These are phyloP conservation scores for Aschersonia sp. DNA, from an alignment of 2,329 filamentous ascomycete species.

Conservation along the genomic window DNA sequence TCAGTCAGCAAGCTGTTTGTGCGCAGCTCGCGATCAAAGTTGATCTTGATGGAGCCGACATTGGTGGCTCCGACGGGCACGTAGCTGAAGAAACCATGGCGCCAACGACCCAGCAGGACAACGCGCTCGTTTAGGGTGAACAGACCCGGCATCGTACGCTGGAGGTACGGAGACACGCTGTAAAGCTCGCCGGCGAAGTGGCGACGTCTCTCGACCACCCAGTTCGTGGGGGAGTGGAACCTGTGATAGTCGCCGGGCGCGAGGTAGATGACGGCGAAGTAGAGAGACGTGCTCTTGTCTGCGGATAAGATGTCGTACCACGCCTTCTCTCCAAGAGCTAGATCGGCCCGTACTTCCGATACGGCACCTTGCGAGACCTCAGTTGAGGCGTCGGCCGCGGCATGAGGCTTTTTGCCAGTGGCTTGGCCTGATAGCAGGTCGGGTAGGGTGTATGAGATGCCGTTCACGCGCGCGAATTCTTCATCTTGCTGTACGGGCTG, in stretches of 20 bases:
- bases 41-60: slow-evolving; percentile 90
- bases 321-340: slow-evolving; percentile 55
- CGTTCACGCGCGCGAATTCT: slow-evolving; percentile 88
- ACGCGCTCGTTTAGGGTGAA: slow-evolving; percentile 97
- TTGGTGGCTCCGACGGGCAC: slow-evolving; percentile 95
- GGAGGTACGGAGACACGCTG: slow-evolving; percentile 88
- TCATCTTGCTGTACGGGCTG: slow-evolving; percentile 68
- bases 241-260: slow-evolving; percentile 97
- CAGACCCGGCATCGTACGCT: slow-evolving; percentile 79
- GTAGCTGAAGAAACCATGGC: slow-evolving; percentile 94
- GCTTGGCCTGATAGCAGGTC: slow-evolving; percentile 65
- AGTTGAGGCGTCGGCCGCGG: slow-evolving; percentile 61
- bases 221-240: slow-evolving; percentile 89
- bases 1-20: slow-evolving; percentile 89
- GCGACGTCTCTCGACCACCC: slow-evolving; percentile 89
- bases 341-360: slow-evolving; percentile 68
- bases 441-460: slow-evolving; percentile 88
- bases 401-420: slow-evolving; percentile 28
- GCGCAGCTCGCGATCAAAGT: slow-evolving; percentile 88
- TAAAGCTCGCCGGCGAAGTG: slow-evolving; percentile 96
- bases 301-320: slow-evolving; percentile 57
- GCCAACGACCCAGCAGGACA: slow-evolving; percentile 84
- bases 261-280: slow-evolving; percentile 91
- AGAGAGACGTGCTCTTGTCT: slow-evolving; percentile 57
- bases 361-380: slow-evolving; percentile 50